Evolutionary conservation across 805 yeast species (phyloP), one percentile per base, ranked within the genome.

Genomic region (Metahyphopichia silvanorum): DNA sequence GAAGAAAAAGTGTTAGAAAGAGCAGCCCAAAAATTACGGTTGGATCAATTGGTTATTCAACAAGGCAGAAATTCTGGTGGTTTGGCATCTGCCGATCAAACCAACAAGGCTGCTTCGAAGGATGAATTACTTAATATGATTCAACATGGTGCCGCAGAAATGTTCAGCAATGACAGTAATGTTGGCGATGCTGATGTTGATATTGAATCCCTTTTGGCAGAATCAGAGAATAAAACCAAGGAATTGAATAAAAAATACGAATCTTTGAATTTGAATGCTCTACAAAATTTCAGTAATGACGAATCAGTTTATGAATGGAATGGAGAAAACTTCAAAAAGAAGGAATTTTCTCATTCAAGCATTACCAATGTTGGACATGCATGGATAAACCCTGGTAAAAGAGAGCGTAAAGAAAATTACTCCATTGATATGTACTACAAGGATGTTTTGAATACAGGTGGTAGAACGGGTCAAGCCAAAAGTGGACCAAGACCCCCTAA

Each of bases 351-450:
- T 3, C 58, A 64, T n/a, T 58, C 69, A 18, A 69, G 71, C 9
- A 63, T 72, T 24, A 64, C 76, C 14, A 71, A 69, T 38, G 60
- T 67, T 35, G 73, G 70, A 1, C 75, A 78, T 36, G 71, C 72
- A 15, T 86, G 94, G 91, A 81, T 89, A 43, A 81, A 85, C 36
- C 94, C 95, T 4, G 76, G 93, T 2, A 87, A 86, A 53, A 73
- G 93, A 62, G 93, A 83, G 54, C 71, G 93, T 44, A 83, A 82
- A 51, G 86, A 82, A 44, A 87, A 87, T 49, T 89, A 89, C 57
- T 79, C 87, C 1, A 82, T 91, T 42, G 96, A 89, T 56, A 79
- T 79, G 59, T 89, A 89, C 57, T 85, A 85, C 57, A 82, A 82
- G 55, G 91, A 80, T 51, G 88, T 82, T 7, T 63, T 89, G 47